These are phyloP conservation scores for Fusarium napiforme DNA, from an alignment of 2,329 filamentous ascomycete species.

Conservation along the genomic window DNA sequence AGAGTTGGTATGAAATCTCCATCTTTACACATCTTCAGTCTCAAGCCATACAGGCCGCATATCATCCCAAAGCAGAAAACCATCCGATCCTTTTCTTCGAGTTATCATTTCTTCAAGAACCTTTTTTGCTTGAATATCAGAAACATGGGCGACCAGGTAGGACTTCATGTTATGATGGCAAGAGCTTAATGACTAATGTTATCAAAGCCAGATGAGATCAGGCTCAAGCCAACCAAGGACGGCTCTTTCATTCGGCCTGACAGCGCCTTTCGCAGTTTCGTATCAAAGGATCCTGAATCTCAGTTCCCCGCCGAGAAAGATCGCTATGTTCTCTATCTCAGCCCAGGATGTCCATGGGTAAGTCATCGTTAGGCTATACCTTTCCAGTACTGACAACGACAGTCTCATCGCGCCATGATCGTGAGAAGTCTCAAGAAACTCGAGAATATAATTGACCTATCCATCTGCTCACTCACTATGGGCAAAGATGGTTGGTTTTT, in stretches of 20 bases:
- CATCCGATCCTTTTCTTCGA: no score
- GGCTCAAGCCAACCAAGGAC: slow-evolving; percentile 43
- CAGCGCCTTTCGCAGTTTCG: slow-evolving; percentile 64
- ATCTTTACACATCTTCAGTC: no score
- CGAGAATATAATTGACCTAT: slow-evolving; percentile 74
- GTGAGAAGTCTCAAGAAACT: slow-evolving; percentile 78
- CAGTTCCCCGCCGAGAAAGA: slow-evolving; percentile 68
- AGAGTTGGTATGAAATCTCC: background rate
- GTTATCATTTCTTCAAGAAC: fast-evolving
- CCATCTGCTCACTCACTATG: slow-evolving; percentile 76
- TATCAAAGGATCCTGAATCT: slow-evolving; percentile 63
- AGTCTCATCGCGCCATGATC: slow-evolving; percentile 79
- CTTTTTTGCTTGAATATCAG: fast-evolving
- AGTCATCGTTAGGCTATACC: background rate
- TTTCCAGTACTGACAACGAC: background rate
- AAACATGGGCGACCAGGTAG: slow-evolving; percentile 10
- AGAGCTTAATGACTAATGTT: background rate
- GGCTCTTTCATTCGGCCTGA: slow-evolving; percentile 64
- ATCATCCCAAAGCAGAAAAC: background rate
- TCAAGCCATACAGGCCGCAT: no score
- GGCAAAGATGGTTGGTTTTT: slow-evolving; percentile 66
- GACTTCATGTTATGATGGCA: fast-evolving
- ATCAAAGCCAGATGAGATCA: slow-evolving; percentile 4
- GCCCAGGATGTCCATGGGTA: slow-evolving; percentile 72
- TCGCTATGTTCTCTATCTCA: slow-evolving; percentile 71